Evolutionary conservation across 2,329 filamentous ascomycete species (phyloP).

Genomic region (Aureobasidium sp.): DNA sequence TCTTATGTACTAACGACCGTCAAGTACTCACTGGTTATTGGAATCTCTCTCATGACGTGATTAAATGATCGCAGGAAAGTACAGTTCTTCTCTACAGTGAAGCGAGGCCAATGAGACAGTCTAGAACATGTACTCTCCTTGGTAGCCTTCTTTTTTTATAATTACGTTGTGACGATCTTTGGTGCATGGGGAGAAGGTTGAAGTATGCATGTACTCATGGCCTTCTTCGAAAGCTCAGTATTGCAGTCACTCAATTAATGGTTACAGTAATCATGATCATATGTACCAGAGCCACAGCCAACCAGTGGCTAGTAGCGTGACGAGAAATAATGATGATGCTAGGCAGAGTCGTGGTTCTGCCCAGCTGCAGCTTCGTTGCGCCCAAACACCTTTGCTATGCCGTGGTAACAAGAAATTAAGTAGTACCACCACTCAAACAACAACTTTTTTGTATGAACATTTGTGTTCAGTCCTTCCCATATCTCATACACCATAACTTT

Average conservation of each 20-base stretch:
- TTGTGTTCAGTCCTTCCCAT: not conserved
- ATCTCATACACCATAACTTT: not conserved
- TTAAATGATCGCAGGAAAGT: too few relatives aligned
- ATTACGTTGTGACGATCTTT: not conserved
- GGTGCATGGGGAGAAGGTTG: not conserved
- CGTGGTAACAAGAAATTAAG: not conserved
- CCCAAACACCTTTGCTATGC: conserved; percentile 14
- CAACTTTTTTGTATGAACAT: conserved; percentile 11
- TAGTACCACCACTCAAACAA: not conserved
- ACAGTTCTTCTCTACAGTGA: too few relatives aligned
- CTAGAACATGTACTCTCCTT: too few relatives aligned
- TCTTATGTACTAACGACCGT: not conserved
- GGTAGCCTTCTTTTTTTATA: too few relatives aligned
- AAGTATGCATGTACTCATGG: not conserved
- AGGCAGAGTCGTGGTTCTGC: not conserved
- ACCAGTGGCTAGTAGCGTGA: not conserved
- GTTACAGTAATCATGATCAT: not conserved
- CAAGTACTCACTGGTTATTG: too few relatives aligned
- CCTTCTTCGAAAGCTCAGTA: not conserved
- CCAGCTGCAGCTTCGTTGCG: not conserved
- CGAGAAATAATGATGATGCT: not conserved
- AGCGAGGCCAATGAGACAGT: too few relatives aligned
- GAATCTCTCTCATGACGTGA: too few relatives aligned
- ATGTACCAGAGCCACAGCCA: not conserved
- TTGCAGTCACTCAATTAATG: not conserved